Percentiles rank a stretch among this genome's conserved stretches.
These are phyloP conservation scores for Sinapis alba DNA, from an alignment of 441 rosid genomes.

Conservation along the genomic window DNA sequence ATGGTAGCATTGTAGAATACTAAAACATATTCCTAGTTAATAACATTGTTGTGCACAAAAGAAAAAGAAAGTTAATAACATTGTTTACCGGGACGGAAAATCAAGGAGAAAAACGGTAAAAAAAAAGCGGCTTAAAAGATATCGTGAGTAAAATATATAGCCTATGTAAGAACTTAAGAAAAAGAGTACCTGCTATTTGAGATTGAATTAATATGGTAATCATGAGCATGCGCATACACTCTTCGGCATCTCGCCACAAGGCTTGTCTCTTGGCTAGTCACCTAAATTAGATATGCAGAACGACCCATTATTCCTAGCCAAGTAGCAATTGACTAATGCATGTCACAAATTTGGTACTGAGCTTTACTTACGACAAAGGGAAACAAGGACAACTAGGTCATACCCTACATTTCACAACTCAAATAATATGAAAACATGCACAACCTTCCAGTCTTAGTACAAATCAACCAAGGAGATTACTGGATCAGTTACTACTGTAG, in stretches of 20 bases:
- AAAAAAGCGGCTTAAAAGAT: neutral
- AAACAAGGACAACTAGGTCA: slow-evolving; percentile 10
- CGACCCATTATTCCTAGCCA: slow-evolving; percentile 21
- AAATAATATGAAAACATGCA: neutral
- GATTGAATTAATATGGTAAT: slow-evolving; percentile 90
- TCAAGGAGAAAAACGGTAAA: slow-evolving; percentile 5
- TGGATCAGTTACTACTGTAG: neutral
- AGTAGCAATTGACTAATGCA: neutral
- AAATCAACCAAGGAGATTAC: slow-evolving; percentile 4
- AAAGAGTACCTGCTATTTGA: slow-evolving; percentile 87
- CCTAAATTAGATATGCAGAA: slow-evolving; percentile 43
- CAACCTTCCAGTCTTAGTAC: slow-evolving; percentile 20
- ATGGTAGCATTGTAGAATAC: neutral
- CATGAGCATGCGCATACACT: slow-evolving; percentile 98
- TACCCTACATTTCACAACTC: slow-evolving; percentile 3
- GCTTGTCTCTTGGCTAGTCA: slow-evolving; percentile 82
- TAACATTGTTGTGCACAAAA: slow-evolving; percentile 1
- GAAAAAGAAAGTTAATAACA: slow-evolving; percentile 26
- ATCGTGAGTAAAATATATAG: neutral
- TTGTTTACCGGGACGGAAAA: slow-evolving; percentile 4
- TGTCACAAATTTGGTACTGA: neutral
- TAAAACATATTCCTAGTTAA: neutral
- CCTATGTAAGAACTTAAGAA: neutral
- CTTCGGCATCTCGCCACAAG: slow-evolving; percentile 92
- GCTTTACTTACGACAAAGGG: neutral